Evolutionary conservation across 768 basidiomycete species (phyloP), one percentile per base, ranked within the genome.

Genomic region (Filobasidium wieringae): DNA sequence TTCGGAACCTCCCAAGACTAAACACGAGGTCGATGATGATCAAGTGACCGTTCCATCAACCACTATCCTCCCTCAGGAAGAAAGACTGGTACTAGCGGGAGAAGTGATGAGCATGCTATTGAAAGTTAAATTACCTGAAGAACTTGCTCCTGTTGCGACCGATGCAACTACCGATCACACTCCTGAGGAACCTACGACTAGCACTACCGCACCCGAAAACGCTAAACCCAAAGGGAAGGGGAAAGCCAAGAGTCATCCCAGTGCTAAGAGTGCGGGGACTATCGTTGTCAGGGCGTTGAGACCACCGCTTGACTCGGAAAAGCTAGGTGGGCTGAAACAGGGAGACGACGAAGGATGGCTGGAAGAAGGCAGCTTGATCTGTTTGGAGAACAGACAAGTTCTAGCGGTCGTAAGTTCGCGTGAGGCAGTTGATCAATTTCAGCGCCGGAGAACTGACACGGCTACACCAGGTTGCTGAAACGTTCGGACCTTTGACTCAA

Each of bases 401-500:
- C 70, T 96, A 66, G 93, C 93, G 43, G 84, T 86, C 72, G 91
- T 93, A 74, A 75, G 86, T 79, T 53, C n/a, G 9, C 19, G 12
- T 40, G 4, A 40, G 15, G 17, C 3, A 40, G 17, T 24, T 7
- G 27, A 22, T n/a, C 4, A n/a, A 15, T 1, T 24, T 7, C 22
- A 24, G n/a, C 15, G 4, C 1, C 26, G 12, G 27, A 30, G 31
- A 8, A 52, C 54, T 57, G 50, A 53, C 27, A 39, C 4, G 37
- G 12, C 1, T 31, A 5, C 19, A 1, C 9, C 71, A 92, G 88
- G 78, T 96, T 53, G 87, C 85, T 69, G 93, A 97, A 75, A 95
- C 92, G 0, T 97, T 97, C 74, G 93, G 93, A 9, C 90, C 93
- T 2, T 88, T 92, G 8, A 79, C 81, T 19, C 84, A 87, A 59